Base-by-base conservation (phyloP, 225 moss, liverwort and hornwort genomes). In the Rhytidiadelphus loreus region DNA sequence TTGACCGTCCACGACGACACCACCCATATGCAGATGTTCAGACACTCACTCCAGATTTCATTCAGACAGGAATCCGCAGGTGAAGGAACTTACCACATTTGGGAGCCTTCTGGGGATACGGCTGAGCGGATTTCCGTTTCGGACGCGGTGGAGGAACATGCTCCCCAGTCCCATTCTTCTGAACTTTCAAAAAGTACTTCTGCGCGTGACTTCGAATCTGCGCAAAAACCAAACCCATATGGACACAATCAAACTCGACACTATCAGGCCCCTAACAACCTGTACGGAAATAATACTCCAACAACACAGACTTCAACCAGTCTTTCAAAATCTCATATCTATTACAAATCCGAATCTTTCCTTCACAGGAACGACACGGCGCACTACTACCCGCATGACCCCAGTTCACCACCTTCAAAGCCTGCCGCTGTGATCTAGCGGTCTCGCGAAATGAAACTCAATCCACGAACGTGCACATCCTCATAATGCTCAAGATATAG, bases 151-250 rank as follows among this genome's bases (percentile, higher is more conserved):
- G 99, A 90, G 99, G 99, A 69, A 99, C 99, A 85, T 96, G 99
- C 88, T 99, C 99, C 57, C 99, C 99, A 23, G 99, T 99, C 66
- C 99, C 97, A 86, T 97, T 97, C 91, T 99, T 99, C 83, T 99
- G 97, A 43, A 99, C 99, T 89, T 97, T 99, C 91, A 97, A 70
- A 66, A 99, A 99, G 81, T 99, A 99, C 90, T 99, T 99, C 92
- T 99, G 99, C 19, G 99, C 99, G 89, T 99, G 99, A 87, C 99
- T 99, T 57, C 99, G 96, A 66, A 99, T 99, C 95, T 95, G 90
- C 84, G 50, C 43, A 89, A 55, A 80, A 37, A 48, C 37, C 55
- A 79, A 69, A 64, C 18, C 62, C 62, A 58, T 86, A 65, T 3
- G 41, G 79, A 4, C 78, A 60, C 77, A 50, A 63, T 86, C n/a